A percentile compares a stretch with the other conserved stretches of the same genome.
These are phyloP conservation scores for Eucalyptus marginata DNA, from an alignment of 345 rosid genomes.

Conservation along the genomic window DNA sequence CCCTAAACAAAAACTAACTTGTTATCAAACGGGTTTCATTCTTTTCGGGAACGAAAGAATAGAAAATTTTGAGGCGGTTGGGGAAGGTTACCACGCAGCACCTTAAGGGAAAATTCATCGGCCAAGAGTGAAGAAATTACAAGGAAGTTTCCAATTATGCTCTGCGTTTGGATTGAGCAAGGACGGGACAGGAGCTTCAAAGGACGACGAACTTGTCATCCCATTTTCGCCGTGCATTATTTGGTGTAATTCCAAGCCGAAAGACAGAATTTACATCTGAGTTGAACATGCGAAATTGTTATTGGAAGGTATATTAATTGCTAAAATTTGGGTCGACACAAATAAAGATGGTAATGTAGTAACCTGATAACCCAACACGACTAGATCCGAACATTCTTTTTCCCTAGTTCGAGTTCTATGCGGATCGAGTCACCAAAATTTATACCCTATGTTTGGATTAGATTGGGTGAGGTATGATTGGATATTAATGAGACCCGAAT, in stretches of 20 bases:
- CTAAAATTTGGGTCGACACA: neutral
- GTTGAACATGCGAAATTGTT: neutral
- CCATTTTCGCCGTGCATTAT: neutral
- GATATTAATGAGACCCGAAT: neutral
- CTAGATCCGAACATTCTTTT: neutral
- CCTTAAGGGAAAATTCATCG: neutral
- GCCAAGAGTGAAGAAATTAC: neutral
- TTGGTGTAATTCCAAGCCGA: neutral
- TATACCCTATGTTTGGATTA: fast-evolving
- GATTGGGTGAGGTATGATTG: fast-evolving
- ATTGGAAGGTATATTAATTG: neutral
- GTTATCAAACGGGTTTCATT: too few species aligned
- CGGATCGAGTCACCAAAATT: fast-evolving
- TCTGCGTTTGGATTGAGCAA: neutral
- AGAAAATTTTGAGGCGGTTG: too few species aligned
- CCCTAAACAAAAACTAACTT: too few species aligned
- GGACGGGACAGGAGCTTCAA: neutral
- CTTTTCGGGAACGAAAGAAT: too few species aligned
- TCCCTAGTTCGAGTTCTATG: fast-evolving
- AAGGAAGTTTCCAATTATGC: neutral
- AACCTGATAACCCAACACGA: fast-evolving
- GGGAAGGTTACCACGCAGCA: too few species aligned
- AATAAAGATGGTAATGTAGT: too few species aligned
- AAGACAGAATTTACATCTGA: neutral
- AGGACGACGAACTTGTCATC: neutral